Evolutionary conservation across 2,329 filamentous ascomycete species (phyloP).

Genomic region (Calycina herbarum): DNA sequence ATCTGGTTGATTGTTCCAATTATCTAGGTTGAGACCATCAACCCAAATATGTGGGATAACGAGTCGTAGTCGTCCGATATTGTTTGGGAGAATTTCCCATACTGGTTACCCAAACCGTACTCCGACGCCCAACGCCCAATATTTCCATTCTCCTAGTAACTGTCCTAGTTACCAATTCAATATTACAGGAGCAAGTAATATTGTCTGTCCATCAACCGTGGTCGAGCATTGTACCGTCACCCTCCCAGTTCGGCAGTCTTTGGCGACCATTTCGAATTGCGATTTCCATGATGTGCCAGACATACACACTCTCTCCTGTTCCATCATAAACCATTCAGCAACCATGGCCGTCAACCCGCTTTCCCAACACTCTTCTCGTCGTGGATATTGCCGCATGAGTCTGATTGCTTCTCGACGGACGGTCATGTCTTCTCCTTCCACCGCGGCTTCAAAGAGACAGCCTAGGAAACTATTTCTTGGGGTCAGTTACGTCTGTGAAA

Average conservation of each 20-base stretch:
- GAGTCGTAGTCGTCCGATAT: too few relatives aligned
- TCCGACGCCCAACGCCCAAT: too few relatives aligned
- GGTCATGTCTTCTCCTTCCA: background rate
- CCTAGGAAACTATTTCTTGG: background rate
- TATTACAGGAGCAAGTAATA: slow-evolving; percentile 2
- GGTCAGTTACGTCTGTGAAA: too few relatives aligned
- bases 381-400: slow-evolving; percentile 5
- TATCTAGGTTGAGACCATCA: too few relatives aligned
- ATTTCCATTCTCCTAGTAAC: too few relatives aligned
- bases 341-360: background rate
- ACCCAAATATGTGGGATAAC: too few relatives aligned
- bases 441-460: background rate
- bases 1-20: too few relatives aligned
- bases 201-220: background rate
- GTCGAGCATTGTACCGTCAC: background rate
- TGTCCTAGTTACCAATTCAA: background rate
- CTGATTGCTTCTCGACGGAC: slow-evolving; percentile 1
- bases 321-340: slow-evolving; percentile 1
- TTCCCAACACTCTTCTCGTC: slow-evolving; percentile 1
- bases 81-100: too few relatives aligned
- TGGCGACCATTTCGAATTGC: background rate
- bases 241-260: background rate
- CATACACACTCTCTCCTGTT: background rate
- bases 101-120: too few relatives aligned
- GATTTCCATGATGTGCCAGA: background rate